Conservation (phyloP, 2,329 filamentous ascomycete species). For the Fusarium tanahbumbuense region DNA sequence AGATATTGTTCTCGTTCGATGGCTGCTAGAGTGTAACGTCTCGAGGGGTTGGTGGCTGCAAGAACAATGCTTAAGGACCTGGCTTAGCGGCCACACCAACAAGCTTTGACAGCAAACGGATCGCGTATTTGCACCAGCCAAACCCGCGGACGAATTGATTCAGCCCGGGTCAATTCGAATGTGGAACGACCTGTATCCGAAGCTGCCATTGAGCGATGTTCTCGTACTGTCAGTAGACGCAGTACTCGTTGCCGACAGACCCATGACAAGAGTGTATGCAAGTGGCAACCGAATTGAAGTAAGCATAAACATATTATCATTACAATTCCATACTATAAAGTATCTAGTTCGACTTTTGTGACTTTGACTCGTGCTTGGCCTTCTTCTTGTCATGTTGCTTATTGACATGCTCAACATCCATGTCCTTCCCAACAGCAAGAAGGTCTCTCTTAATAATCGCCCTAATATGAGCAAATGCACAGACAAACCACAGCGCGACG, state of each 20-base stretch:
- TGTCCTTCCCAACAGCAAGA: conserved; percentile 21
- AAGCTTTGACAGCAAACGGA: not conserved
- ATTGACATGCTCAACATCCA: conserved; percentile 15
- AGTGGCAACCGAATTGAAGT: not conserved
- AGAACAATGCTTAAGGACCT: not conserved
- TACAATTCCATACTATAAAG: not conserved
- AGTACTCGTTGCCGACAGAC: not conserved
- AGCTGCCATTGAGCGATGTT: not conserved
- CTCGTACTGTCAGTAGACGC: too few relatives aligned
- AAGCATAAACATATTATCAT: not conserved
- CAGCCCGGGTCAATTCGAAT: rapidly evolving
- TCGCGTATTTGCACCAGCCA: not conserved
- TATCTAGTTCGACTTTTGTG: not conserved
- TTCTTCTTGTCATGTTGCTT: conserved; percentile 10
- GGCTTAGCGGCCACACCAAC: not conserved
- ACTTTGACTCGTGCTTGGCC: not conserved
- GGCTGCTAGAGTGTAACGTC: not conserved
- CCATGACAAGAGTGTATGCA: not conserved
- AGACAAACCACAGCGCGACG: conserved; percentile 17
- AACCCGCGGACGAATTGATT: too few relatives aligned
- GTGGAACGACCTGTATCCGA: too few relatives aligned
- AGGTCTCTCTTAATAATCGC: not conserved
- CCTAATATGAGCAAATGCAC: not conserved
- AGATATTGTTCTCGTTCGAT: not conserved
- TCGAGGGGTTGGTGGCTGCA: not conserved